A percentile compares a stretch with the other conserved stretches of the same genome.
Conservation (phyloP, 768 basidiomycete species). For the Leccinum truebloodii region DNA sequence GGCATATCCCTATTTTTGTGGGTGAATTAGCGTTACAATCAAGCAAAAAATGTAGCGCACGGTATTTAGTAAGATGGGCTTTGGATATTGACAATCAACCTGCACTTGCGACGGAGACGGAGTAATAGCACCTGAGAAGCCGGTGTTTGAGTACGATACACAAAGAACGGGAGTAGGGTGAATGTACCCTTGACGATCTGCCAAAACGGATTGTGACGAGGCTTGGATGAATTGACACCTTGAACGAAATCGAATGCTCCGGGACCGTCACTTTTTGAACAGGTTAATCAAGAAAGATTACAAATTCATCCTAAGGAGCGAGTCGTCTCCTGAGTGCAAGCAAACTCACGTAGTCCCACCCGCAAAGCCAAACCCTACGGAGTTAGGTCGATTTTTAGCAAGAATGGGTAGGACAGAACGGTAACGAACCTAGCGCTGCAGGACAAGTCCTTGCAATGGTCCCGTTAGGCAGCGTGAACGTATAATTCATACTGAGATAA, state of each 20-base stretch:
- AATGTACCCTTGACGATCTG: slow-evolving; percentile 63
- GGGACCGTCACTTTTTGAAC: slow-evolving; percentile 55
- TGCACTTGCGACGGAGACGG: slow-evolving; percentile 64
- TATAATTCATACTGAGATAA: slow-evolving; percentile 54
- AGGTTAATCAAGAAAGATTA: background rate
- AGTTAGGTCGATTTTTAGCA: background rate
- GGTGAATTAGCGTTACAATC: slow-evolving; percentile 20
- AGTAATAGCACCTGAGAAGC: slow-evolving; percentile 44
- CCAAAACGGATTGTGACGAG: slow-evolving; percentile 76
- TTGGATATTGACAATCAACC: slow-evolving; percentile 70
- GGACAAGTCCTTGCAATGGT: slow-evolving; percentile 71
- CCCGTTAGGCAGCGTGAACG: slow-evolving; percentile 66
- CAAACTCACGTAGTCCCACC: slow-evolving; percentile 75
- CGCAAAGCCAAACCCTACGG: slow-evolving; percentile 68
- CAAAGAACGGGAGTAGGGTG: background rate
- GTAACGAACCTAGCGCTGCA: slow-evolving; percentile 65
- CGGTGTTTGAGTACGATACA: background rate
- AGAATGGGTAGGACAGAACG: slow-evolving; percentile 1
- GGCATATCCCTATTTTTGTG: slow-evolving; percentile 53
- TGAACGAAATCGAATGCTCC: slow-evolving; percentile 79
- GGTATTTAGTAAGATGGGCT: slow-evolving; percentile 77
- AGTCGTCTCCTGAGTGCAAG: background rate
- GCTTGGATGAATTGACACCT: slow-evolving; percentile 61
- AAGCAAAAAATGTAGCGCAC: slow-evolving; percentile 3
- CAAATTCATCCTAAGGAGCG: background rate